These are phyloP conservation scores for Nakazawaea pomicola DNA, from an alignment of 805 yeast species.

Conservation along the genomic window DNA sequence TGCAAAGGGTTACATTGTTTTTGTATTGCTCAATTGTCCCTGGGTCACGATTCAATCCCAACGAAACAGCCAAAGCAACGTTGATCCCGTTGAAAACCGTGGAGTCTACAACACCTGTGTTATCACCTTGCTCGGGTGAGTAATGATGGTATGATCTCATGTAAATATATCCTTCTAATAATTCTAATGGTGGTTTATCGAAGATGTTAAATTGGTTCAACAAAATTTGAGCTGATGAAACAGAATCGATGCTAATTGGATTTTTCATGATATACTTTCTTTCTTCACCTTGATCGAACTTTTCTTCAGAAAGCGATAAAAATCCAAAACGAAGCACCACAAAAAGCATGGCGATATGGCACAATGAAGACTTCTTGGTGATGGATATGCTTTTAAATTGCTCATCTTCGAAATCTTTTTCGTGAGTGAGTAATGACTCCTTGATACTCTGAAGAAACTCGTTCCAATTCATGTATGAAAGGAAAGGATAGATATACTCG, in stretches of 20 bases:
- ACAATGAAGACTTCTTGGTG: constrained; percentile 41
- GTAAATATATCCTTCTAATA: constrained; percentile 50
- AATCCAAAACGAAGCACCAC: constrained; percentile 39
- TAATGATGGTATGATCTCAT: constrained; percentile 44
- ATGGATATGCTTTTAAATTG: constrained; percentile 27
- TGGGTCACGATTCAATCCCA: constrained; percentile 70
- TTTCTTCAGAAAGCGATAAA: constrained; percentile 31
- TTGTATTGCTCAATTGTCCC: constrained; percentile 4
- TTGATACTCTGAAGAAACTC: constrained; percentile 25
- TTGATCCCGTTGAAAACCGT: constrained; percentile 46
- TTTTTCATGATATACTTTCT: constrained; percentile 35
- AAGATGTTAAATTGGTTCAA: constrained; percentile 49
- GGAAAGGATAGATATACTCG: constrained; percentile 37
- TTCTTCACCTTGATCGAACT: constrained; percentile 23
- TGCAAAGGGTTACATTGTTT: constrained; percentile 2
- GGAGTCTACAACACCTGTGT: constrained; percentile 52
- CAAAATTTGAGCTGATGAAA: constrained; percentile 49
- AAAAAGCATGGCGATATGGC: constrained; percentile 39
- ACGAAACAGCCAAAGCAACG: constrained; percentile 60
- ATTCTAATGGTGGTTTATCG: constrained; percentile 42
- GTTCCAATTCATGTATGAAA: constrained; percentile 40
- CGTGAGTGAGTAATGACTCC: constrained; percentile 32
- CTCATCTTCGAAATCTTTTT: constrained; percentile 24
- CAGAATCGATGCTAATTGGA: constrained; percentile 41
- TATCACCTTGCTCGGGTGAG: constrained; percentile 57